Conservation (phyloP, 768 basidiomycete species). For the Sarcodon aspratus region DNA sequence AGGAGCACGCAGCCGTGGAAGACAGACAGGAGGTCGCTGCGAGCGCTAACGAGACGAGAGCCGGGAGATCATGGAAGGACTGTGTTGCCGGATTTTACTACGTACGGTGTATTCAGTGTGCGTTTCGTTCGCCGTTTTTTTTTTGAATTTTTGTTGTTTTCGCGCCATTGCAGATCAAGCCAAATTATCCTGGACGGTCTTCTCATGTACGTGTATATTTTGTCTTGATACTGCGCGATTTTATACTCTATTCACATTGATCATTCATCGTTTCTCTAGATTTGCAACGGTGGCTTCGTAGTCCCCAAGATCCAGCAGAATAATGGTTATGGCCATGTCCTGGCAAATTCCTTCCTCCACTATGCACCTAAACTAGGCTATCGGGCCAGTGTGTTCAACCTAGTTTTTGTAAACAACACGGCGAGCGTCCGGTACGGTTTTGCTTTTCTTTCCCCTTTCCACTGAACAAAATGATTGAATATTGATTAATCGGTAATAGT, state of each 20-base stretch:
- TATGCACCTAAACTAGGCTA: slow-evolving; percentile 76
- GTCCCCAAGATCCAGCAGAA: slow-evolving; percentile 59
- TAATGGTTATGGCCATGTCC: slow-evolving; percentile 52
- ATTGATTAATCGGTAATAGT: slow-evolving; percentile 18
- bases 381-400: slow-evolving; percentile 77
- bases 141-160: background rate
- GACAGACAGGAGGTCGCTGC: slow-evolving; percentile 8
- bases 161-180: slow-evolving; percentile 43
- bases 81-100: slow-evolving; percentile 75
- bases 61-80: slow-evolving; percentile 50
- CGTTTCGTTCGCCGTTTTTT: background rate
- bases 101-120: slow-evolving; percentile 27
- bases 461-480: background rate
- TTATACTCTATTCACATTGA: background rate
- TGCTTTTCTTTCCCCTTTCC: slow-evolving; percentile 1
- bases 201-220: slow-evolving; percentile 58
- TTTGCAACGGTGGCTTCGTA: slow-evolving; percentile 80
- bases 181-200: slow-evolving; percentile 84
- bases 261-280: slow-evolving; percentile 26
- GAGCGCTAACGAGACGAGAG: slow-evolving; percentile 14
- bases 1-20: slow-evolving; percentile 13
- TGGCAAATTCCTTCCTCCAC: slow-evolving; percentile 70
- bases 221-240: background rate
- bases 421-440: slow-evolving; percentile 53
- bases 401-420: slow-evolving; percentile 78